Evolutionary conservation across 805 yeast species (phyloP), one percentile per base, ranked within the genome.

Genomic region (Schwanniomyces vanrijiae): DNA sequence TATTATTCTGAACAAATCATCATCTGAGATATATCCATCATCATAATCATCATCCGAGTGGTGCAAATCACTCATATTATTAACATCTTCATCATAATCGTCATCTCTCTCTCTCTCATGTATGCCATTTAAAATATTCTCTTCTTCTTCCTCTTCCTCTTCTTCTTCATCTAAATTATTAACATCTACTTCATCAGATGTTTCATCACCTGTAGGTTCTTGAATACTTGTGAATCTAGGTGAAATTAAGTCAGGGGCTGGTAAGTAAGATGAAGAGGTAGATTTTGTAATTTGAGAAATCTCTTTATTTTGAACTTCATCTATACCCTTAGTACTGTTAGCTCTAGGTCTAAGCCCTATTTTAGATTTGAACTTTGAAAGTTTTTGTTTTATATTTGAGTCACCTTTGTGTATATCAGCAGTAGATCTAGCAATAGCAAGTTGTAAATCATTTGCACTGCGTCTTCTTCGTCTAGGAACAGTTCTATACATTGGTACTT

Each of bases 381-480:
- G 50, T 40, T 54, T 59, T 13, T 55, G 57, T 38, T 47, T 57
- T 18, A 61, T 46, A 9, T 44, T 45, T 11, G 43, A 11, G 16
- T 48, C 51, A 21, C 42, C 9, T 37, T 19, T 21, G 20, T 19
- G 19, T 20, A 21, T 13, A 20, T 37, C 25, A 4, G 39, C 39
- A 11, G 22, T 37, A 7, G 39, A 37, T 37, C 39, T 37, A 9
- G 22, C 25, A 9, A 37, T 37, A n/a, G 39, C 39, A 8, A 37
- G 6, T 21, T 37, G 25, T 14, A 37, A 37, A 20, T 37, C 39
- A 21, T 37, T 42, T 20, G 48, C 48, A 42, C 54, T 62, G 37
- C 77, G 70, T 40, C 89, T 71, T 53, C 91, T 74, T 51, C 94
- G 75, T 52, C 92, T 70, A 5, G 96, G 96, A 13, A 88, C 90